Conservation (phyloP, 2,329 filamentous ascomycete genomes). For the Diaporthe australafricana region DNA sequence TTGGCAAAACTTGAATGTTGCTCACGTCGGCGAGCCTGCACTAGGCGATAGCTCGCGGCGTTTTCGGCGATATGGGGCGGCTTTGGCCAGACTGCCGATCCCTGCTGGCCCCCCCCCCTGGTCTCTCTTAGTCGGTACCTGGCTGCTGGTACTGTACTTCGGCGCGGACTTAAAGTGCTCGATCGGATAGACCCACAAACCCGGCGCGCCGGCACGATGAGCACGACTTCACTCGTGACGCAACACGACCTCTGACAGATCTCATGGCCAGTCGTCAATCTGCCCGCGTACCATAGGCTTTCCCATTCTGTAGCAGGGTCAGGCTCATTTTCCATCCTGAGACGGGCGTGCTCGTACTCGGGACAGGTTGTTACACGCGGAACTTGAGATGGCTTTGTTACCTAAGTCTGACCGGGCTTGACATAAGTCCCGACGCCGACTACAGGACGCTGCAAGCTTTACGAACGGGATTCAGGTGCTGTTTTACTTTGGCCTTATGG, state of each 20-base stretch:
- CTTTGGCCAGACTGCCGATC: not conserved
- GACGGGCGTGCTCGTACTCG: not conserved
- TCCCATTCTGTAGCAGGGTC: not conserved
- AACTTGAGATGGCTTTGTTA: not conserved
- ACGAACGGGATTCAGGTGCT: not conserved
- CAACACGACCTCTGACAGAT: conserved; percentile 11
- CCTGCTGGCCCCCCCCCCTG: not conserved
- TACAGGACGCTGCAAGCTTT: not conserved
- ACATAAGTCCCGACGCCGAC: not conserved
- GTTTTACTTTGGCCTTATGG: conserved; percentile 7
- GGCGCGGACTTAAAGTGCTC: conserved; percentile 6
- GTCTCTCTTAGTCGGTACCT: not conserved
- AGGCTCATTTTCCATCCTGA: not conserved
- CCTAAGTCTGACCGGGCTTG: not conserved
- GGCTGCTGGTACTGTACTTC: not conserved
- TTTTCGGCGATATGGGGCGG: conserved; percentile 13
- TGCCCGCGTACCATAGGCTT: not conserved
- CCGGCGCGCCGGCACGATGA: conserved; percentile 6
- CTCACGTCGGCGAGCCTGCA: not conserved
- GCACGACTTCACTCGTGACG: conserved; percentile 18
- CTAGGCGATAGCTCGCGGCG: conserved; percentile 19
- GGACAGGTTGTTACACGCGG: not conserved
- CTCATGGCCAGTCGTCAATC: not conserved
- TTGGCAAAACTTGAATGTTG: not conserved
- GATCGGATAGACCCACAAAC: conserved; percentile 7